phyloP scores from a whole-genome alignment of 2,329 filamentous ascomycete genomes.

The Rhynchosporium secalis region DNA sequence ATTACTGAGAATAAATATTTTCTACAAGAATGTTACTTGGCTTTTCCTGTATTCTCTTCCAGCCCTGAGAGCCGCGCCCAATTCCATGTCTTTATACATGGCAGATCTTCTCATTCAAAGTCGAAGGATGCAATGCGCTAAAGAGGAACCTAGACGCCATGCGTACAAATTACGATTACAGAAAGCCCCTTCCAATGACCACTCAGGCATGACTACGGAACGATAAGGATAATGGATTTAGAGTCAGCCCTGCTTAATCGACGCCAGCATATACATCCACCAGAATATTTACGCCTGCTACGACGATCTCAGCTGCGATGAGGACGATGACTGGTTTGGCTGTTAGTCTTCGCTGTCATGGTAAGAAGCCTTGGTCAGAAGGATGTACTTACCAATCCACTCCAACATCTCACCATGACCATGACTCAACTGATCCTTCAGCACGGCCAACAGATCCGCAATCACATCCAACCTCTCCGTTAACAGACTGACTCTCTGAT shows the following conservation, averaged over 20 bases:
- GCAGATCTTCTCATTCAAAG: not conserved
- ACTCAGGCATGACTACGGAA: not conserved
- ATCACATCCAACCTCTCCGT: constrained; percentile 92
- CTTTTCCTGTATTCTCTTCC: not conserved
- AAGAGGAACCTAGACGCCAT: constrained; percentile 21
- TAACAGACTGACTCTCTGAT: constrained; percentile 85
- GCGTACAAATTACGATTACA: constrained; percentile 11
- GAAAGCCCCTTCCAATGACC: not conserved
- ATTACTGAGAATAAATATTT: not conserved
- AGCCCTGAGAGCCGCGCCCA: not conserved
- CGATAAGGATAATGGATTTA: not conserved
- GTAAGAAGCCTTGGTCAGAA: constrained; percentile 3
- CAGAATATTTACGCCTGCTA: constrained; percentile 90
- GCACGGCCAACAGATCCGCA: constrained; percentile 84
- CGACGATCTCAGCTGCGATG: constrained; percentile 92
- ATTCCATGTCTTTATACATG: constrained; percentile 1
- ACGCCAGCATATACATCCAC: constrained; percentile 83
- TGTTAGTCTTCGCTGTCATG: constrained; percentile 19
- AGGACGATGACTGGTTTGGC: constrained; percentile 75
- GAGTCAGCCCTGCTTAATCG: constrained; percentile 44
- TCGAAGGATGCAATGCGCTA: constrained; percentile 5
- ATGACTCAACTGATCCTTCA: constrained; percentile 94
- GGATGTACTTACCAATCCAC: constrained; percentile 73
- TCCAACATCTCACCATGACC: constrained; percentile 87
- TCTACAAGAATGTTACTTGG: not conserved